Conservation (phyloP, 2,329 filamentous ascomycete genomes). For the Fusarium phyllophilum region DNA sequence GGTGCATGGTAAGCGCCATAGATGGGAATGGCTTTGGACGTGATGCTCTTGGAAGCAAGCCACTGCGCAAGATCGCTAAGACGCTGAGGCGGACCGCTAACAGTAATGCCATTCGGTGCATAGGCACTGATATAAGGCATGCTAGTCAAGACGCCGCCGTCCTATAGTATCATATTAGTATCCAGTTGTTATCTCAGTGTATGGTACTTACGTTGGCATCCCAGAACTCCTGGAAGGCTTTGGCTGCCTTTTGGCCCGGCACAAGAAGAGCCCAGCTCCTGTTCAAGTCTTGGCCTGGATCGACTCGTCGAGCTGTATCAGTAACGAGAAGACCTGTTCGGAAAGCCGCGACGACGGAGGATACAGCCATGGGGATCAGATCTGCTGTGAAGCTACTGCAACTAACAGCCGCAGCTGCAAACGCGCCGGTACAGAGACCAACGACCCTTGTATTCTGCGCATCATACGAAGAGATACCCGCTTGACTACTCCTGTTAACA, state of each 20-base stretch:
- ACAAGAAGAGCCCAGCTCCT: conserved; percentile 35
- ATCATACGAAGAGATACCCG: conserved; percentile 27
- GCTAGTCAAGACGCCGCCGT: conserved; percentile 19
- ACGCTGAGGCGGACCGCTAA: conserved; percentile 31
- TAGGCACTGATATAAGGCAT: conserved; percentile 37
- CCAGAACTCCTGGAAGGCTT: conserved; percentile 6
- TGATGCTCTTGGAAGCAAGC: conserved; percentile 3
- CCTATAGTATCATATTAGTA: neutral
- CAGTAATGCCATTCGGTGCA: conserved; percentile 27
- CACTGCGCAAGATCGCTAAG: conserved; percentile 18
- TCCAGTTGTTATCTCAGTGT: rapidly evolving
- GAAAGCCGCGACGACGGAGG: conserved; percentile 29
- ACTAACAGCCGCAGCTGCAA: conserved; percentile 35
- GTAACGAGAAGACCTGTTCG: conserved; percentile 29
- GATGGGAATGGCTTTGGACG: conserved; percentile 27
- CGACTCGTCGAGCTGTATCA: conserved; percentile 20
- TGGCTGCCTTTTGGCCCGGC: conserved; percentile 12
- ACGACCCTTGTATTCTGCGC: conserved; percentile 24
- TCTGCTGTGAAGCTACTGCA: conserved; percentile 35
- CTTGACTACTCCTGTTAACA: neutral
- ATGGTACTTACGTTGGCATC: neutral
- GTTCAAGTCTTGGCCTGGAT: conserved; percentile 5
- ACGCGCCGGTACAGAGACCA: conserved; percentile 36
- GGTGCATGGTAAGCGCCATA: conserved; percentile 35
- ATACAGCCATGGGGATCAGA: conserved; percentile 27